Percentiles rank a stretch among this genome's conserved stretches.
These are phyloP conservation scores for Cladosporium halotolerans DNA, from an alignment of 2,329 filamentous ascomycete genomes.

Conservation along the genomic window DNA sequence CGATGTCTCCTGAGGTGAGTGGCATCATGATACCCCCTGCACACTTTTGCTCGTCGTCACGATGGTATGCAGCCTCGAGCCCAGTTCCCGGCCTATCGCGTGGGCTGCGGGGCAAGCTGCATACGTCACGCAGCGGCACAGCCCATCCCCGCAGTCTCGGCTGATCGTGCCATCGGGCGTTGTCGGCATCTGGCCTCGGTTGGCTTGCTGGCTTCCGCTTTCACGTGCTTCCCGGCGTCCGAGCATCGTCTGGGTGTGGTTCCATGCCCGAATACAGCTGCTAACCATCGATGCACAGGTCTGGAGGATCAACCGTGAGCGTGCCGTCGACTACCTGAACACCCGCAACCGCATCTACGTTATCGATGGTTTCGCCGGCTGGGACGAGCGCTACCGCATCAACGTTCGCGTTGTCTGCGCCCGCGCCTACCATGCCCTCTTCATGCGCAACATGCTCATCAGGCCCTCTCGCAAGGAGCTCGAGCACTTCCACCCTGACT, in stretches of 20 bases:
- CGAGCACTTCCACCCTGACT: constrained; percentile 96
- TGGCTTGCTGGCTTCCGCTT: constrained; percentile 4
- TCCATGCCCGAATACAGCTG: neutral
- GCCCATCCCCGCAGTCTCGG: constrained; percentile 1
- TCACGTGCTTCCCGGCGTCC: constrained; percentile 8
- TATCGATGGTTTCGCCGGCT: constrained; percentile 92
- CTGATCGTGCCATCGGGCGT: constrained; percentile 2
- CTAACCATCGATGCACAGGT: constrained; percentile 53
- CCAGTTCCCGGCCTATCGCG: neutral
- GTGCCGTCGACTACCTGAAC: constrained; percentile 98
- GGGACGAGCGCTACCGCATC: constrained; percentile 98
- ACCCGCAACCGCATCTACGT: constrained; percentile 98
- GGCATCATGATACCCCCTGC: constrained; percentile 1
- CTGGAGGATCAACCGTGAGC: constrained; percentile 99
- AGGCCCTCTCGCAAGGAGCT: constrained; percentile 85
- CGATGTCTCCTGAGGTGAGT: constrained; percentile 93
- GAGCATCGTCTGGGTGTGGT: neutral
- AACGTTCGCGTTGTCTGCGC: constrained; percentile 96
- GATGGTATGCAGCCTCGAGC: constrained; percentile 1
- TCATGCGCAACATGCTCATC: constrained; percentile 99
- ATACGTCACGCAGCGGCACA: constrained; percentile 9
- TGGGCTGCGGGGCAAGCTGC: constrained; percentile 2
- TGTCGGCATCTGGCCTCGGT: constrained; percentile 8
- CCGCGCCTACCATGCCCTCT: constrained; percentile 97
- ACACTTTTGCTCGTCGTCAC: constrained; percentile 2